Conservation (phyloP, 129 eudicot genomes). For the Ambrosia artemisiifolia region DNA sequence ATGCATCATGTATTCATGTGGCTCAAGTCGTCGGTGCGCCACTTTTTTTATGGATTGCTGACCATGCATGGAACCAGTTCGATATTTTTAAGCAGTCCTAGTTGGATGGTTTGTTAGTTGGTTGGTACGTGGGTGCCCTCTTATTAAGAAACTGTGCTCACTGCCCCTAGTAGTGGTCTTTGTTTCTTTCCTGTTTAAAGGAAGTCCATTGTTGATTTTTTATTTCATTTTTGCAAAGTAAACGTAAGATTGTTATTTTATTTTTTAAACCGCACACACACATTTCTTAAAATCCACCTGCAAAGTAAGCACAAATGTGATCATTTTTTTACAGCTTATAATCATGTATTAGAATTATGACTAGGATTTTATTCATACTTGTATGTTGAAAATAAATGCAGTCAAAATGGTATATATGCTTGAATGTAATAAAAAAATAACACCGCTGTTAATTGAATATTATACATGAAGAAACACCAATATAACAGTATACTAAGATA, state of each 20-base stretch:
- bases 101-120: background rate
- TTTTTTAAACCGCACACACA: no score
- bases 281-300: no score
- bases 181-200: background rate
- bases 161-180: background rate
- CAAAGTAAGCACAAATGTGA: background rate
- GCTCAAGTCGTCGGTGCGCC: constrained; percentile 20
- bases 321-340: background rate
- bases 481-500: no score
- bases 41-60: constrained; percentile 28
- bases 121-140: constrained; percentile 28
- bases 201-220: background rate
- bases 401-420: no score
- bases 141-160: background rate
- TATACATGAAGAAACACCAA: no score
- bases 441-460: no score
- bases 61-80: constrained; percentile 2
- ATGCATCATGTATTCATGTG: constrained; percentile 9
- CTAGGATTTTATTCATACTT: background rate
- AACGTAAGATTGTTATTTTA: background rate
- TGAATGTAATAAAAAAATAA: no score
- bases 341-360: background rate
- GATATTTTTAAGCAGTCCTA: background rate
- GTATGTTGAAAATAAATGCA: background rate
- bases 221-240: background rate